Percentiles rank a stretch among this genome's conserved stretches.
Conservation (phyloP, 495 filamentous ascomycete species). For the Neurospora sp. region DNA sequence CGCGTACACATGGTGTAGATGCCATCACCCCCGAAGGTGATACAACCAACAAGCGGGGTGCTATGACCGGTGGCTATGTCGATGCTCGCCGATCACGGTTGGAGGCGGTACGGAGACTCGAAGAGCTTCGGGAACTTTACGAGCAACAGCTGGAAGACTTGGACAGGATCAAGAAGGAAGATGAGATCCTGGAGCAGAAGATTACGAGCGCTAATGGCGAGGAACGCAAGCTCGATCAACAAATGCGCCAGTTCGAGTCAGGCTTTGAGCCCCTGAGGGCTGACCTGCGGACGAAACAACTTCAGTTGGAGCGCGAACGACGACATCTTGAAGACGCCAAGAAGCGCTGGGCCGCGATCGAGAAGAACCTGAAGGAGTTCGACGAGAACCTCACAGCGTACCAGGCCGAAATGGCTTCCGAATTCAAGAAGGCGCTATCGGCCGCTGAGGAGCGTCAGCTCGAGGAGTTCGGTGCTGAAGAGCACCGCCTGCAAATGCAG, state of each 20-base stretch:
- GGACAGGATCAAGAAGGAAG: constrained; percentile 36
- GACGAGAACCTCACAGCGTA: constrained; percentile 63
- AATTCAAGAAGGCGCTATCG: constrained; percentile 87
- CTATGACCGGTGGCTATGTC: constrained; percentile 85
- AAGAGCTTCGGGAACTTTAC: constrained; percentile 62
- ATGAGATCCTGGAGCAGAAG: constrained; percentile 74
- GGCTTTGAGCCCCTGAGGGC: constrained; percentile 71
- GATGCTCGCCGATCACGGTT: constrained; percentile 75
- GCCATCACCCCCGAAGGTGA: constrained; percentile 94
- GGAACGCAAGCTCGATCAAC: constrained; percentile 73
- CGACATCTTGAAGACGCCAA: constrained; percentile 65
- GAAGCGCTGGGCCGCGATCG: constrained; percentile 59
- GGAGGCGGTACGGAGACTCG: constrained; percentile 68
- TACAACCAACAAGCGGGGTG: constrained; percentile 85
- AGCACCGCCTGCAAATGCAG: constrained; percentile 63
- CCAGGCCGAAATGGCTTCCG: constrained; percentile 66
- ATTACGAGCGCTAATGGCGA: constrained; percentile 74
- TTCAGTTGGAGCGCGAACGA: constrained; percentile 60
- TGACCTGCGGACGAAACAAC: constrained; percentile 61
- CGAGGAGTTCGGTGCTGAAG: constrained; percentile 54
- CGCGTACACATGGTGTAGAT: constrained; percentile 78
- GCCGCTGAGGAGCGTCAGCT: constrained; percentile 72
- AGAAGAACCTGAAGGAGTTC: constrained; percentile 63
- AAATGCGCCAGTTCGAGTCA: constrained; percentile 64
- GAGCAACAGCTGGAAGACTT: constrained; percentile 49